A percentile compares a stretch with the other conserved stretches of the same genome.
phyloP scores from a whole-genome alignment of 257 asterid species.

The Scutellaria minor region DNA sequence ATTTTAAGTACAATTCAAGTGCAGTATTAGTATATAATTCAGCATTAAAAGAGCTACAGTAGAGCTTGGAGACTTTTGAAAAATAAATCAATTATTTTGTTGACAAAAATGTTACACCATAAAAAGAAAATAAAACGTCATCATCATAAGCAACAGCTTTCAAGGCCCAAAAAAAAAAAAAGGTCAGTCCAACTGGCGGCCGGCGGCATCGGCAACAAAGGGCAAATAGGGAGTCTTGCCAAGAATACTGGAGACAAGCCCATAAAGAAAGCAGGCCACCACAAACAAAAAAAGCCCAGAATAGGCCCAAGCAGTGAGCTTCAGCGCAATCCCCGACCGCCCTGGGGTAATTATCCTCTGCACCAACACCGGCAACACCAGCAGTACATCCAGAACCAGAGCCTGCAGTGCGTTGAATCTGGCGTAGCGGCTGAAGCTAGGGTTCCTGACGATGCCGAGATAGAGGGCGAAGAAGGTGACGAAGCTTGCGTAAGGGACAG shows the following conservation, averaged over 20 bases:
- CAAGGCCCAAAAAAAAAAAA: neutral
- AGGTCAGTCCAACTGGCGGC: conserved; percentile 60
- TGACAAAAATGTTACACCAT: too few relatives aligned
- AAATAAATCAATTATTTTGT: too few relatives aligned
- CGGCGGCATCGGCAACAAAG: conserved; percentile 84
- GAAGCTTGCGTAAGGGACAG: conserved; percentile 85
- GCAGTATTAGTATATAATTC: too few relatives aligned
- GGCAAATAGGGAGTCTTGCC: conserved; percentile 94
- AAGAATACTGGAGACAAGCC: conserved; percentile 63
- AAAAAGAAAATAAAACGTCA: neutral
- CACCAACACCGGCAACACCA: conserved; percentile 75
- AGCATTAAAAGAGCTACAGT: too few relatives aligned
- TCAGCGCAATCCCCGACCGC: conserved; percentile 62
- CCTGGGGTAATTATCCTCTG: conserved; percentile 84
- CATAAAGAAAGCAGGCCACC: conserved; percentile 73
- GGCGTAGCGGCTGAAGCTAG: conserved; percentile 65
- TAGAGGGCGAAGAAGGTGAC: conserved; percentile 84
- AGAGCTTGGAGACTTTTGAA: too few relatives aligned
- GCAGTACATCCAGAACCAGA: conserved; percentile 78
- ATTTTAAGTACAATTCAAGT: too few relatives aligned
- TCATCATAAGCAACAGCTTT: neutral
- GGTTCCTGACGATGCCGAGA: conserved; percentile 75
- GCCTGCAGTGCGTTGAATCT: conserved; percentile 93
- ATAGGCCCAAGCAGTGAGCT: conserved; percentile 64
- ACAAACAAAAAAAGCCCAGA: conserved; percentile 69